phyloP scores from a whole-genome alignment of 176 grass and related monocot genomes.

The Secale cereale region DNA sequence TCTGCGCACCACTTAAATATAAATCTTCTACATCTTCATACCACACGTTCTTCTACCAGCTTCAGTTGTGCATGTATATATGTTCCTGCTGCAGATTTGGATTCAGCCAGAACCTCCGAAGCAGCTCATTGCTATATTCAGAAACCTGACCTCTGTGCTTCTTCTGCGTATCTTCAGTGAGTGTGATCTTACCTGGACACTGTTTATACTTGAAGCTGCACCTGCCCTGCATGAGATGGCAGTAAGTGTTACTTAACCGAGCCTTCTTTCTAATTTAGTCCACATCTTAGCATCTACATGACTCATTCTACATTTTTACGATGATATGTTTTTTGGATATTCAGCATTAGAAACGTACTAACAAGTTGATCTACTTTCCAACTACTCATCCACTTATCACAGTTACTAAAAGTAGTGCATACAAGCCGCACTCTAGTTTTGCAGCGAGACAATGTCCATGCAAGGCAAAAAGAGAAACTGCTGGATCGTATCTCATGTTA shows the following conservation, averaged over 20 bases:
- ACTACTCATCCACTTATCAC: too few species aligned
- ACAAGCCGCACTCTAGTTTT: too few species aligned
- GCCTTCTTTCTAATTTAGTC: background rate
- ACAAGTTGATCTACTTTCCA: too few species aligned
- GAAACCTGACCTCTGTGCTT: background rate
- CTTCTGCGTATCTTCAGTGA: background rate
- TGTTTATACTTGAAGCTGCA: background rate
- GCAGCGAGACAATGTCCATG: too few species aligned
- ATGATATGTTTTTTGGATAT: too few species aligned
- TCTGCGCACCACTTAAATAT: too few species aligned
- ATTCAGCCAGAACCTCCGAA: background rate
- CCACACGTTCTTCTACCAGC: background rate
- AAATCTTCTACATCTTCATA: too few species aligned
- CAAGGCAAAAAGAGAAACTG: too few species aligned
- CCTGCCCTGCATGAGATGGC: background rate
- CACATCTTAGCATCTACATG: background rate
- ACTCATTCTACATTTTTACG: too few species aligned
- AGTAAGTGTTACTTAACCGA: background rate
- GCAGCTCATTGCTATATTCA: background rate
- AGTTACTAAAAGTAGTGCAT: too few species aligned
- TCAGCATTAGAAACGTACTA: too few species aligned
- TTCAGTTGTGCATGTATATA: background rate
- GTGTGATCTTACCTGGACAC: background rate
- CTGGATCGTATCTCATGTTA: too few species aligned
- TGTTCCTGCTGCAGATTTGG: background rate